Evolutionary conservation across 495 filamentous ascomycete genomes (phyloP), one percentile per base, ranked within the genome.

Genomic region (Penicillium goetzii): DNA sequence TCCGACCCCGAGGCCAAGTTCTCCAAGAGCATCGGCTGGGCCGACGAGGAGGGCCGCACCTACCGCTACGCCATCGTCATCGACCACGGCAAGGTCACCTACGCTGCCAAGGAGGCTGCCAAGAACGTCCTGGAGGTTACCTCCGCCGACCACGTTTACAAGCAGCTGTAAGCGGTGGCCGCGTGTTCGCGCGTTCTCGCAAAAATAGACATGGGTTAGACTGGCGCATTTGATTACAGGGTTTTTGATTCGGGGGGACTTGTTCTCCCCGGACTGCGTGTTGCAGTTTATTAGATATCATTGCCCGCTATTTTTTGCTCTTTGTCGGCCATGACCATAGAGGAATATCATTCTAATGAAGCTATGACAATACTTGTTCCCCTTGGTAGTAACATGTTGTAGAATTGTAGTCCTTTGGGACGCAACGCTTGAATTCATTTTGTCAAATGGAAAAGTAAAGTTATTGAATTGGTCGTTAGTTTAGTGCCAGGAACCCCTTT

Each of bases 1-100:
- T 88, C 87, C 63, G 94, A 98, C 76, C 78, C 85, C 68, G 88
- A 86, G 59, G 84, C 85, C 65, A 83, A 82, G 63, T 97, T 97
- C 84, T 90, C 89, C 79, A 88, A 89, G 82, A 83, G 81, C 70
- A 84, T 94, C 65, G 93, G 91, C 76, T 98, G 93, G 93, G 86
- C 86, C 43, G 82, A 85, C 25, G 88, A 85, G 33, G 86, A 88
- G 71, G 86, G 87, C 61, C 85, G 92, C 53, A 93, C 91, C 52
- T 85, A 85, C 60, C 83, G 94, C 56, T 98, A 91, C 75, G 94
- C 90, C 65, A 84, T 97, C 76, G 76, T 96, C 62, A 81, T 98
- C 68, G 93, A 97, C 78, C 85, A 96, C 79, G 93, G 93, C 70
- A 96, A 90, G 82, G 84, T 98, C 69, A 83, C 78, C 69, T 97